Evolutionary conservation across 768 basidiomycete genomes (phyloP).

Genomic region (Xanthoconium purpureum): DNA sequence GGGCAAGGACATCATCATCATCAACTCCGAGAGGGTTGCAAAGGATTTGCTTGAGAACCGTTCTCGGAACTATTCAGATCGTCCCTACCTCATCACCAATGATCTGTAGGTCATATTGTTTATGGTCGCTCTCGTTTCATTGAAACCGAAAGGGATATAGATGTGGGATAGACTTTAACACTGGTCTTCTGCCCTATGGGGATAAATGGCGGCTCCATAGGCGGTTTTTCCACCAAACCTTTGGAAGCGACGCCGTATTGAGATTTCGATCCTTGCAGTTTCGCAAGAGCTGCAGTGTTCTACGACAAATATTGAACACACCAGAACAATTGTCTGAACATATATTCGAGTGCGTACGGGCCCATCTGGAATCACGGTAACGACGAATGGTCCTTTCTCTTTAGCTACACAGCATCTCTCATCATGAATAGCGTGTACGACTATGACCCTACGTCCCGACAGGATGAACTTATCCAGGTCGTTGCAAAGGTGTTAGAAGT

Average conservation of each 20-base stretch:
- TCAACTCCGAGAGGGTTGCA: no score
- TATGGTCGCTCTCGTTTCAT: background rate
- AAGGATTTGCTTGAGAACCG: no score
- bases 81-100: conserved; percentile 30
- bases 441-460: background rate
- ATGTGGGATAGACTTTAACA: background rate
- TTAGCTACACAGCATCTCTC: background rate
- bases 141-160: background rate
- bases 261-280: background rate
- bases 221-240: background rate
- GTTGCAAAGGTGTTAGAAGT: background rate
- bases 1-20: no score
- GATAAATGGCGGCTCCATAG: background rate
- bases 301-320: background rate
- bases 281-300: background rate
- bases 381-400: background rate
- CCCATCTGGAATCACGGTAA: background rate
- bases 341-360: background rate
- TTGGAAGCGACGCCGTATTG: background rate
- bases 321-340: background rate
- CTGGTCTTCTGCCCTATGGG: background rate
- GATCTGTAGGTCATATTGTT: background rate
- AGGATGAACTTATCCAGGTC: background rate
- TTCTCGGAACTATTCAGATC: conserved; percentile 45
- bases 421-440: background rate